A percentile compares a stretch with the other conserved stretches of the same genome.
phyloP scores from a whole-genome alignment of 2,329 filamentous ascomycete genomes.

The Tolypocladium endophyticum region DNA sequence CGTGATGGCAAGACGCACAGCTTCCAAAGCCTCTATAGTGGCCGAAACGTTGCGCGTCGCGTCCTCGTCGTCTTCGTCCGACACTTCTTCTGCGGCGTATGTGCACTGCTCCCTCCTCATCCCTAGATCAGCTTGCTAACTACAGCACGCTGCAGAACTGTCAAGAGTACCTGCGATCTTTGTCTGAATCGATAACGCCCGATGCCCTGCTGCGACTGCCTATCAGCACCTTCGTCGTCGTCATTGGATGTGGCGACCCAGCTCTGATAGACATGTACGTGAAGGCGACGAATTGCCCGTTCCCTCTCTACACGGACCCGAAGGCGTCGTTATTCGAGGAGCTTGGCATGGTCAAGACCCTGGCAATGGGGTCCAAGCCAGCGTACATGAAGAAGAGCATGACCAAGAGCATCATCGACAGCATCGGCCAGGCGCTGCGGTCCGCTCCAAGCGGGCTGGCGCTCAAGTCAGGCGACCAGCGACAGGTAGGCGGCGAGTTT shows the following conservation, averaged over 20 bases:
- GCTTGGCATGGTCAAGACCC: conserved; percentile 58
- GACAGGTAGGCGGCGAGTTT: conserved; percentile 69
- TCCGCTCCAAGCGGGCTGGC: conserved; percentile 47
- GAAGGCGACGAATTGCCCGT: conserved; percentile 51
- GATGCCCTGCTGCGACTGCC: conserved; percentile 38
- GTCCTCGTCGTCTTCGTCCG: conserved; percentile 65
- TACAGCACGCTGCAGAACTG: conserved; percentile 44
- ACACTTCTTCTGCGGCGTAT: conserved; percentile 72
- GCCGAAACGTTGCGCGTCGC: conserved; percentile 39
- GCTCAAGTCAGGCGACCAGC: conserved; percentile 52
- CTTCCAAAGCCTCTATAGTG: conserved; percentile 54
- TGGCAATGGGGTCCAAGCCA: conserved; percentile 48
- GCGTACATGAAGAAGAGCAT: conserved; percentile 52
- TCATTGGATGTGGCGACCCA: conserved; percentile 64
- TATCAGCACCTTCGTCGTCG: conserved; percentile 50
- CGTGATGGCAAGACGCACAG: conserved; percentile 45
- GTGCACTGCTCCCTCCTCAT: conserved; percentile 17
- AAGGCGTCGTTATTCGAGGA: conserved; percentile 53
- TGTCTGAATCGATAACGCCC: conserved; percentile 48
- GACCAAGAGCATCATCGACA: conserved; percentile 35
- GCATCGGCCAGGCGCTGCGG: conserved; percentile 49
- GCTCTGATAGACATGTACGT: conserved; percentile 58
- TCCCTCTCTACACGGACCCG: conserved; percentile 70
- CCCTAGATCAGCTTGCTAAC: conserved; percentile 6
- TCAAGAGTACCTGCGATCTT: conserved; percentile 59